Conservation (phyloP, 345 rosid species). For the Syzygium aromaticum region DNA sequence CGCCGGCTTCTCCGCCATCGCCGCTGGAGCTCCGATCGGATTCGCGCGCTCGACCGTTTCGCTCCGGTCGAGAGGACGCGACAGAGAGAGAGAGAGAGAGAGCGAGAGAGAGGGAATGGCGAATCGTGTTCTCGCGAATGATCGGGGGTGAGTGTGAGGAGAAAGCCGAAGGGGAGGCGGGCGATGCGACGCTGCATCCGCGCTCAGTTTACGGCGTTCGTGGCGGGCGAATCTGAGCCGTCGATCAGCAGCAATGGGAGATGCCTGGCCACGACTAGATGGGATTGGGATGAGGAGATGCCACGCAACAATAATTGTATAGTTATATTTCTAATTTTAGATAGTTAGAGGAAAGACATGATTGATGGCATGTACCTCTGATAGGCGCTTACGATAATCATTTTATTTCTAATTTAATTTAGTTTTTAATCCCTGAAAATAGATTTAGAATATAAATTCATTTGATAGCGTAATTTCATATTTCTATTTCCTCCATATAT, state of each 20-base stretch:
- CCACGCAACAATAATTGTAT: neutral
- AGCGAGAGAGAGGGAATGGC: neutral
- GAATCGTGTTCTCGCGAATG: neutral
- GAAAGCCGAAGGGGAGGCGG: neutral
- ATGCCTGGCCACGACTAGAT: neutral
- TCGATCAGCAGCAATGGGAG: neutral
- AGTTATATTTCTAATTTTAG: too few species aligned
- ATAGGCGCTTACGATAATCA: too few species aligned
- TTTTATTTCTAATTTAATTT: too few species aligned
- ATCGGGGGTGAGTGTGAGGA: neutral
- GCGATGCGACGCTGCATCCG: neutral
- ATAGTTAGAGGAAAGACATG: too few species aligned
- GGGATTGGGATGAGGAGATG: neutral
- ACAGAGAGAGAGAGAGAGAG: neutral
- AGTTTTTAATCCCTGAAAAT: too few species aligned
- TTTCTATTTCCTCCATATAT: too few species aligned
- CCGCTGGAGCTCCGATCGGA: neutral
- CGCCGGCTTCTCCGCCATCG: slow-evolving; percentile 19
- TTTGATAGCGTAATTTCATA: too few species aligned
- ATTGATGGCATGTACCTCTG: too few species aligned
- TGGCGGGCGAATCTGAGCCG: neutral
- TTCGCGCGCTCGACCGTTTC: neutral
- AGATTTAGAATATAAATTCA: too few species aligned
- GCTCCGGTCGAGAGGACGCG: neutral
- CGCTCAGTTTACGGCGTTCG: neutral